Base-by-base conservation (phyloP, 169 alveolate species). In the Plasmodium gonderi region DNA sequence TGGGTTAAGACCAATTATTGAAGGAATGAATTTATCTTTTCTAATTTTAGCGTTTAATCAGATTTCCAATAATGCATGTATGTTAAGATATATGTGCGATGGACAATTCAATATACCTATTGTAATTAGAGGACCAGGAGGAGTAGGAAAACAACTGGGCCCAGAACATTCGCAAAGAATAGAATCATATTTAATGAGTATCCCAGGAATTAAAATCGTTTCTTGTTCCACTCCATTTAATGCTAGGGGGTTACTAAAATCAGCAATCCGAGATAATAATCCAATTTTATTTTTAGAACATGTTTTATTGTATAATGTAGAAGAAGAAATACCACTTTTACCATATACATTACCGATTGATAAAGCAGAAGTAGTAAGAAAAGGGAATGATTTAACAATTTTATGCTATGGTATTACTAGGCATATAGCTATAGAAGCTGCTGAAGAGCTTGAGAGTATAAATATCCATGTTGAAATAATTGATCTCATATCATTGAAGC, bases 51-150 rank as follows among this genome's bases (percentile, higher is more conserved):
- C 98, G 40, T 97, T 97, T 81, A 98, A 98, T 93, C 99, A 98
- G 89, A 96, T 98, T 26, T 92, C 98, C 14, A 98, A 98, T 91
- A 96, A 98, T 54, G 97, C 98, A 49, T 98, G 98, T 47, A 98
- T 97, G 96, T 69, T 96, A 49, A 78, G 97, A 78, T 96, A 96
- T 85, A 97, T 97, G 96, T 91, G 96, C 78, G 98, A 97, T 47
- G 98, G 98, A 0, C 94, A 95, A 45, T 94, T 97, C 72, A 93
- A 80, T 45, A 95, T 97, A 33, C 98, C 98, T 29, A 93, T 98
- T 49, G 99, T 97, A 23, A 97, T 98, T 92, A 95, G 99, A 85
- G 99, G 99, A 4, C 97, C 98, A 31, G 98, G 98, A 72, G 99
- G 99, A 8, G 96, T 98, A n/a, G 97, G 98, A 2, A 98, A 98